Evolutionary conservation across 768 basidiomycete genomes (phyloP), one percentile per base, ranked within the genome.

Genomic region (Hygrocybe coccinea): DNA sequence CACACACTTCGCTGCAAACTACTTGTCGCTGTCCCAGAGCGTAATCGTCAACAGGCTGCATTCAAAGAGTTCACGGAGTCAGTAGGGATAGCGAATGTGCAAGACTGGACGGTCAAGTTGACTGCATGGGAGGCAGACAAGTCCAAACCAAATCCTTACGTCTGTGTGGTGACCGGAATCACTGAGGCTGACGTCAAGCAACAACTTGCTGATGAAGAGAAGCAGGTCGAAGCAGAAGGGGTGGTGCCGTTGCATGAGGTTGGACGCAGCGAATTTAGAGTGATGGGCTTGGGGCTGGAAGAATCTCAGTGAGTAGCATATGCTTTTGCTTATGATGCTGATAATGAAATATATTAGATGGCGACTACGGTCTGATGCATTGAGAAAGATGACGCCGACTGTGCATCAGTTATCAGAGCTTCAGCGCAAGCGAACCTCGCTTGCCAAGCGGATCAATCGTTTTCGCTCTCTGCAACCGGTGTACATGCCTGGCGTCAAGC

Each of bases 81-180:
- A 17, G 24, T 56, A n/a, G 35, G 21, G 50, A 19, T 14, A 9
- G 29, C 14, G 15, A 25, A 49, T 11, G 38, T 60, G 1, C 12
- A 4, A 11, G 33, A 45, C 15, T 69, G 64, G 64, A 59, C 21
- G 21, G 41, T 14, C 10, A 29, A 49, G 21, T 50, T 66, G 1
- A 38, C 56, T n/a, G 51, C 47, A 5, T 71, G 67, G 67, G 68
- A 71, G 43, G 51, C 33, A 1, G 62, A 67, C 24, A 41, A 41
- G 19, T 39, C 39, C 6, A 54, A 55, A 2, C 52, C 59, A 10
- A 71, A 71, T 57, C 69, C 69, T 2, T 69, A 57, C 50, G 52
- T 54, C 17, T 34, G 50, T 22, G 49, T 37, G 10, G 36, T 25
- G n/a, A 14, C 25, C 19, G 11, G 14, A 2, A 21, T 41, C 19